A percentile compares a stretch with the other conserved stretches of the same genome.
Conservation (phyloP, 345 rosid species). For the Crucihimalaya himalaica region DNA sequence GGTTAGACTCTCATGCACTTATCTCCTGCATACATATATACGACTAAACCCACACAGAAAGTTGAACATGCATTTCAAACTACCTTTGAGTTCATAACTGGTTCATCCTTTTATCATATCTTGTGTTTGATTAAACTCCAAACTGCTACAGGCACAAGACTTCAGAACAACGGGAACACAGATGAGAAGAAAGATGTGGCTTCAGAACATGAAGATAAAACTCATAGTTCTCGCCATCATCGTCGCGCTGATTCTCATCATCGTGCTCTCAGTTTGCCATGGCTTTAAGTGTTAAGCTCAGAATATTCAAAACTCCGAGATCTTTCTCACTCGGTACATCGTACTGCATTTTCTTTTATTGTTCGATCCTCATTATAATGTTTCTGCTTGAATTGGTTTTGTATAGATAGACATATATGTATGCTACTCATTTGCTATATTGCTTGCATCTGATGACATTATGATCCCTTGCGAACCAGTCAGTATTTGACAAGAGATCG, state of each 20-base stretch:
- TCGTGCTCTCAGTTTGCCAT: slow-evolving; percentile 77
- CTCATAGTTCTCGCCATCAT: slow-evolving; percentile 81
- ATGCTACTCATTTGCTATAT: slow-evolving; percentile 34
- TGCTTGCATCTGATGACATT: slow-evolving; percentile 34
- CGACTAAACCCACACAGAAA: neutral
- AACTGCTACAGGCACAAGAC: slow-evolving; percentile 80
- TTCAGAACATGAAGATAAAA: slow-evolving; percentile 96
- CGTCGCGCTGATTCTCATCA: slow-evolving; percentile 67
- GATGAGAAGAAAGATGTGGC: slow-evolving; percentile 95
- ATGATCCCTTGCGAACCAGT: slow-evolving; percentile 17
- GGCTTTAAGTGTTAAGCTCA: slow-evolving; percentile 67
- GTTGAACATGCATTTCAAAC: neutral
- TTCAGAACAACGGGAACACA: slow-evolving; percentile 91
- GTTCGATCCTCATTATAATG: slow-evolving; percentile 35
- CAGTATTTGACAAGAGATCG: slow-evolving; percentile 22
- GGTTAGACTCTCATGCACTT: slow-evolving; percentile 47
- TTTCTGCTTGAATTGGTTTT: slow-evolving; percentile 43
- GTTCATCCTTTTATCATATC: slow-evolving; percentile 1
- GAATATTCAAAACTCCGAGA: slow-evolving; percentile 25
- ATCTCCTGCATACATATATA: neutral
- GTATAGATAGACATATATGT: slow-evolving; percentile 45
- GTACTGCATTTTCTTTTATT: slow-evolving; percentile 29
- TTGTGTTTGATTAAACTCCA: slow-evolving; percentile 1
- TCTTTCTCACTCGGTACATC: slow-evolving; percentile 33
- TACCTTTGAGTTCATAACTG: neutral